phyloP scores from a whole-genome alignment of 805 yeast genomes.

The Candida mattraensis region DNA sequence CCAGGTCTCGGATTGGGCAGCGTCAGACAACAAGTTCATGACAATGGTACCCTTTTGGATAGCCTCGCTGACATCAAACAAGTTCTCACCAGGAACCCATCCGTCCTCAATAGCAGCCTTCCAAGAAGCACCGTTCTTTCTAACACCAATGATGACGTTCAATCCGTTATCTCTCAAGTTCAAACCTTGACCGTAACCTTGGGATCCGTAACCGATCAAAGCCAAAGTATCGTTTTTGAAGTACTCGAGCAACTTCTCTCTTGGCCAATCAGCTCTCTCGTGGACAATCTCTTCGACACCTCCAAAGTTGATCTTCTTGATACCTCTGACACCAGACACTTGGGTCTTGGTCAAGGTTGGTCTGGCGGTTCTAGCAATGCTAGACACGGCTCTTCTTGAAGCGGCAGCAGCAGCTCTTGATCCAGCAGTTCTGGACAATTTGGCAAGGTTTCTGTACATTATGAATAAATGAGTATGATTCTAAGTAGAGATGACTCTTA shows the following conservation, averaged over 20 bases:
- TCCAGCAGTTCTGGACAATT: conserved; percentile 49
- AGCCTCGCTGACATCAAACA: conserved; percentile 94
- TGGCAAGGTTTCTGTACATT: conserved; percentile 46
- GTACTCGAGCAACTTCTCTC: conserved; percentile 91
- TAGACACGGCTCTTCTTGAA: conserved; percentile 60
- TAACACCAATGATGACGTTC: conserved; percentile 96
- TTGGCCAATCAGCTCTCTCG: conserved; percentile 99
- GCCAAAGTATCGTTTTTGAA: conserved; percentile 98
- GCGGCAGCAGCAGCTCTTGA: conserved; percentile 43
- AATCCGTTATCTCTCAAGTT: conserved; percentile 99
- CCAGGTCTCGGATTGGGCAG: conserved; percentile 99
- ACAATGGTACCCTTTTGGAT: conserved; percentile 86
- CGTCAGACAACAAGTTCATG: conserved; percentile 98
- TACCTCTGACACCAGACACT: conserved; percentile 75
- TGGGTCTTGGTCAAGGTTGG: conserved; percentile 43
- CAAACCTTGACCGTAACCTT: conserved; percentile 99
- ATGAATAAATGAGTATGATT: conserved; percentile 4
- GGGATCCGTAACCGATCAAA: conserved; percentile 98
- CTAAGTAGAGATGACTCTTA: too few relatives aligned
- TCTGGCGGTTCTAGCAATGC: conserved; percentile 47
- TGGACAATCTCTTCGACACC: conserved; percentile 94
- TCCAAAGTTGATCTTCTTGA: conserved; percentile 95
- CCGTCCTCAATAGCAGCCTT: conserved; percentile 99
- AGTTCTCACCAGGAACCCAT: conserved; percentile 99
- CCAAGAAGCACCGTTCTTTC: conserved; percentile 99